Evolutionary conservation across 345 rosid genomes (phyloP).

Genomic region (Murraya koenigii): DNA sequence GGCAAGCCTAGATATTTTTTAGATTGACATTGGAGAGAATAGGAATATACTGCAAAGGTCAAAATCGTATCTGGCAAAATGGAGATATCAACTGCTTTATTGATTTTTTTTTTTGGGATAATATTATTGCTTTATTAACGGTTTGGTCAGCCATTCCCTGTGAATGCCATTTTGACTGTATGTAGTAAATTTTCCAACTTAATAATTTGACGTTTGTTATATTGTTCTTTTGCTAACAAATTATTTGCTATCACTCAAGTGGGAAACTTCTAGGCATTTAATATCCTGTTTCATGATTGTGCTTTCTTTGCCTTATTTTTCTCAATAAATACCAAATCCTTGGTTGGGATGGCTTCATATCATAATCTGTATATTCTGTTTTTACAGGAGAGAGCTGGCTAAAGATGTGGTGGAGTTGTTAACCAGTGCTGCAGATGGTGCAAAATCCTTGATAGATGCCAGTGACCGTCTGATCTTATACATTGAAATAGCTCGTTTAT

Average conservation of each 20-base stretch:
- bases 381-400: conserved; percentile 73
- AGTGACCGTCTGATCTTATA: conserved; percentile 84
- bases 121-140: neutral
- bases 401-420: conserved; percentile 92
- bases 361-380: conserved; percentile 8
- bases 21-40: neutral
- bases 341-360: conserved; percentile 9
- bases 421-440: conserved; percentile 94
- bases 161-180: neutral
- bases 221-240: neutral
- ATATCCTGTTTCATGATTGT: neutral
- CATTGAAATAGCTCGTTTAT: conserved; percentile 91
- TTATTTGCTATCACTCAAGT: neutral
- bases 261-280: neutral
- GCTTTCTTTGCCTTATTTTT: neutral
- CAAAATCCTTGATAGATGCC: conserved; percentile 91
- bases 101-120: neutral
- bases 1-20: neutral
- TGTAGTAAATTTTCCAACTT: neutral
- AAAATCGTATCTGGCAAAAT: neutral
- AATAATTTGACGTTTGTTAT: neutral
- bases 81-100: neutral
- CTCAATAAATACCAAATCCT: neutral
- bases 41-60: neutral
- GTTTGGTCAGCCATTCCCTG: neutral